Percentiles rank a stretch among this genome's conserved stretches.
Conservation (phyloP, 2,329 filamentous ascomycete species). For the Podosphaera xanthii region DNA sequence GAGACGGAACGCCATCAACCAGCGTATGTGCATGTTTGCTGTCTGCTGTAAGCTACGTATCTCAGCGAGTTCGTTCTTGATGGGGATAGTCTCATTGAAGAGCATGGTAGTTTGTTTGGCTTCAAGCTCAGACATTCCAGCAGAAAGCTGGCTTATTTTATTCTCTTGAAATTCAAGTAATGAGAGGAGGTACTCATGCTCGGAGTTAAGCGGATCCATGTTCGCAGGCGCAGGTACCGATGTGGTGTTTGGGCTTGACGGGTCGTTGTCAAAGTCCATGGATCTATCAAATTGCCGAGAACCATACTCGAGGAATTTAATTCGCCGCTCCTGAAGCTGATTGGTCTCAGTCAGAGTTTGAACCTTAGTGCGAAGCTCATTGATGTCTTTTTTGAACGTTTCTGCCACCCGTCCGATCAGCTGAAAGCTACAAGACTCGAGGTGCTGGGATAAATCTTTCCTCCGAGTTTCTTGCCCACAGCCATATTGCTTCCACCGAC, state of each 20-base stretch:
- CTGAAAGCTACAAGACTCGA: slow-evolving; percentile 27
- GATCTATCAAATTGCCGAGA: slow-evolving; percentile 11
- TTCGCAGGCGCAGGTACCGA: slow-evolving; percentile 5
- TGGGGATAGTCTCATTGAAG: slow-evolving; percentile 35
- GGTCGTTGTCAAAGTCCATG: slow-evolving; percentile 9
- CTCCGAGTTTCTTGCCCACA: slow-evolving; percentile 22
- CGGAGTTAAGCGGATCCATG: slow-evolving; percentile 16
- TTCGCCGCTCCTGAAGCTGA: slow-evolving; percentile 20
- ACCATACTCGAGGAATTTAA: slow-evolving; percentile 21
- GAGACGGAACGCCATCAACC: slow-evolving; percentile 16
- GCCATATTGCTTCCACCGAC: slow-evolving; percentile 26
- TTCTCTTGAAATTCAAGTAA: slow-evolving; percentile 28
- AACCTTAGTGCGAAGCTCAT: slow-evolving; percentile 21
- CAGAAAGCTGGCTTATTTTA: slow-evolving; percentile 32
- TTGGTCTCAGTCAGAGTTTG: slow-evolving; percentile 20
- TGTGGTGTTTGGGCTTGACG: slow-evolving; percentile 12
- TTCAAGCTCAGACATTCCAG: slow-evolving; percentile 33
- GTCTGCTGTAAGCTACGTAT: slow-evolving; percentile 16
- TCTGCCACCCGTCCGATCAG: slow-evolving; percentile 26
- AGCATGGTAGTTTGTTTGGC: slow-evolving; percentile 36
- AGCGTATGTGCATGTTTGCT: slow-evolving; percentile 17
- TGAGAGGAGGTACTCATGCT: slow-evolving; percentile 22
- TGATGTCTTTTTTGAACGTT: slow-evolving; percentile 23
- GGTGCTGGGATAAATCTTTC: slow-evolving; percentile 23
- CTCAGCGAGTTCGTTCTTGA: slow-evolving; percentile 39